A percentile compares a stretch with the other conserved stretches of the same genome.
These are phyloP conservation scores for Gossypium turneri DNA, from an alignment of 345 rosid genomes.

Conservation along the genomic window DNA sequence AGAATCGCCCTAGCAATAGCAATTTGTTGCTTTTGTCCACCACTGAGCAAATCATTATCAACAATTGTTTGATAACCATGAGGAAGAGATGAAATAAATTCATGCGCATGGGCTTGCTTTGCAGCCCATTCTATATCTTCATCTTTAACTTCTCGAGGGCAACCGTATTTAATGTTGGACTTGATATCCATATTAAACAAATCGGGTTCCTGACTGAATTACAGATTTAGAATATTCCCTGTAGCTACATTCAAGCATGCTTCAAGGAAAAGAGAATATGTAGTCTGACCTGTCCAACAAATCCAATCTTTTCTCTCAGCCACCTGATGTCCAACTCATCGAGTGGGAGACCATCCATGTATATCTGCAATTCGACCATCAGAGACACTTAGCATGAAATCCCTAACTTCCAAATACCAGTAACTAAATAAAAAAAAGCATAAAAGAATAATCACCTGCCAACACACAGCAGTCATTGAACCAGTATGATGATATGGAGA, in stretches of 20 bases:
- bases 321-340: conserved; percentile 36
- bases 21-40: conserved; percentile 58
- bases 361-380: conserved; percentile 26
- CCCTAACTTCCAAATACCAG: not conserved
- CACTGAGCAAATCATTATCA: conserved; percentile 47
- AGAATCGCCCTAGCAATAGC: conserved; percentile 58
- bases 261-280: not conserved
- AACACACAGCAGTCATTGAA: not conserved
- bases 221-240: not conserved
- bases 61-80: conserved; percentile 53
- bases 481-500: not conserved
- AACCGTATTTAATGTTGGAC: conserved; percentile 49
- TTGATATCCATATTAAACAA: conserved; percentile 42
- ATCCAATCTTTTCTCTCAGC: conserved; percentile 40
- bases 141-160: conserved; percentile 24
- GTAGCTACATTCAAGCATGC: not conserved
- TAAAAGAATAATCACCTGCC: not conserved
- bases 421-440: not conserved
- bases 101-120: conserved; percentile 53
- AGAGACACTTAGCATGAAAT: conserved; percentile 9
- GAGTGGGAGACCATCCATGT: conserved; percentile 33
- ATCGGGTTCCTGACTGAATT: conserved; percentile 38
- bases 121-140: conserved; percentile 44
- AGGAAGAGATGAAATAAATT: conserved; percentile 62
- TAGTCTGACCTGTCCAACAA: conserved; percentile 39